Percentiles rank a stretch among this genome's conserved stretches.
phyloP scores from a whole-genome alignment of 352 stramenopile species.

The Globisporangium canariense region DNA sequence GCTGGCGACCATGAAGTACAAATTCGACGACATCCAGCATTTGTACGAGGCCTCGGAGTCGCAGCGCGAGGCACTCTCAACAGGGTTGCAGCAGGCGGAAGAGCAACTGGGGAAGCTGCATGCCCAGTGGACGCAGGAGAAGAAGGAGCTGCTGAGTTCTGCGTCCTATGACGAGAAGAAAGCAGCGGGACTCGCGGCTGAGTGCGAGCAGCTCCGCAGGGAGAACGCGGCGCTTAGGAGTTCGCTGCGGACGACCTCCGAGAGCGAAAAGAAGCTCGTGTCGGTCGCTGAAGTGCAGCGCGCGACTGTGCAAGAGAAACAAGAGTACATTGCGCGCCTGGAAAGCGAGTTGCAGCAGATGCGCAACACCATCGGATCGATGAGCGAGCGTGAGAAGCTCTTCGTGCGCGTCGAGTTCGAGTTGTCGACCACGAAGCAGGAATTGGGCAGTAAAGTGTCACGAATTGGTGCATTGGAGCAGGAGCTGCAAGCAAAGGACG shows the following conservation, averaged over 20 bases:
- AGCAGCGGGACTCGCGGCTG: conserved; percentile 19
- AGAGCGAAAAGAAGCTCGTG: conserved; percentile 36
- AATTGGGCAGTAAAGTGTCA: conserved; percentile 30
- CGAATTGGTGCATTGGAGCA: conserved; percentile 32
- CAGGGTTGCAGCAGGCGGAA: conserved; percentile 45
- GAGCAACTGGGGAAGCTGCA: conserved; percentile 49
- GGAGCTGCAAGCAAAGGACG: conserved; percentile 26
- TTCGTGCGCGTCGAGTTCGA: conserved; percentile 35
- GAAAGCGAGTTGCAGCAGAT: conserved; percentile 34
- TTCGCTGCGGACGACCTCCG: conserved; percentile 17
- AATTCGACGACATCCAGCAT: conserved; percentile 43
- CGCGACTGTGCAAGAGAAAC: conserved; percentile 20
- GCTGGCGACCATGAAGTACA: conserved; percentile 25
- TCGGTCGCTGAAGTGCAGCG: conserved; percentile 25
- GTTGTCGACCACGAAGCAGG: conserved; percentile 28
- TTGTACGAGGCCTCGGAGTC: conserved; percentile 39
- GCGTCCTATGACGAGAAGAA: conserved; percentile 38
- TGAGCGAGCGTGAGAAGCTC: conserved; percentile 37
- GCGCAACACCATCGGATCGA: conserved; percentile 19
- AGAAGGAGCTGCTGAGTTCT: conserved; percentile 34
- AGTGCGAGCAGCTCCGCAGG: conserved; percentile 40
- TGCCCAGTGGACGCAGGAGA: conserved; percentile 62
- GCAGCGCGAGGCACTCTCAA: conserved; percentile 36
- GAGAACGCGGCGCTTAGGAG: conserved; percentile 40
- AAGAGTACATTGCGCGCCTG: conserved; percentile 29